A percentile compares a stretch with the other conserved stretches of the same genome.
phyloP scores from a whole-genome alignment of 768 basidiomycete species.

The Saitozyma podzolica region DNA sequence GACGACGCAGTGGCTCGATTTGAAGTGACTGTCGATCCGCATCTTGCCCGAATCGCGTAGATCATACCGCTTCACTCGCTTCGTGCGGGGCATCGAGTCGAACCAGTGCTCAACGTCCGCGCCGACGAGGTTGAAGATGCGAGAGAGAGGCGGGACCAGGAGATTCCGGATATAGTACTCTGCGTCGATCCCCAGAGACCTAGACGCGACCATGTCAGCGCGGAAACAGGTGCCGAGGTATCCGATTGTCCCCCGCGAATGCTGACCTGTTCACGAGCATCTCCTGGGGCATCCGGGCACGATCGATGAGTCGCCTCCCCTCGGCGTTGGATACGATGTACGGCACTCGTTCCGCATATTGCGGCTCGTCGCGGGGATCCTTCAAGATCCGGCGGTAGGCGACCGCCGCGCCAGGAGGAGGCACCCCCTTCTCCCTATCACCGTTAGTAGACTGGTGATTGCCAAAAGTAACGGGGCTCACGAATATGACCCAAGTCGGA shows the following conservation, averaged over 20 bases:
- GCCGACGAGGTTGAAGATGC: conserved; percentile 87
- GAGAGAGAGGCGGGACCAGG: conserved; percentile 83
- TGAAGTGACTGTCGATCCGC: conserved; percentile 76
- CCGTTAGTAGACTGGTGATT: not conserved
- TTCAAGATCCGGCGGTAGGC: conserved; percentile 71
- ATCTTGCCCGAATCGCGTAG: conserved; percentile 17
- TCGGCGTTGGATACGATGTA: conserved; percentile 75
- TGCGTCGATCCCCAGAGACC: conserved; percentile 75
- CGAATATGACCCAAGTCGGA: conserved; percentile 91
- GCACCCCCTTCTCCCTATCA: conserved; percentile 73
- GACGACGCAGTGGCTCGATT: conserved; percentile 66
- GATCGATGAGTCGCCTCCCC: conserved; percentile 66
- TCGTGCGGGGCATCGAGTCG: conserved; percentile 74
- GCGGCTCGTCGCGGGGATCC: conserved; percentile 79
- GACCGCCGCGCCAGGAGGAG: conserved; percentile 88
- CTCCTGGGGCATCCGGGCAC: conserved; percentile 72
- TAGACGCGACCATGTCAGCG: conserved; percentile 38
- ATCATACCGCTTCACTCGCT: conserved; percentile 53
- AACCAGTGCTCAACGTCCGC: conserved; percentile 86
- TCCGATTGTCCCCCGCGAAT: not conserved
- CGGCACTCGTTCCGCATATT: conserved; percentile 90
- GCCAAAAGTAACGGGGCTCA: conserved; percentile 44
- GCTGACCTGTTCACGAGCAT: conserved; percentile 66
- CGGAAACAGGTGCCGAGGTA: not conserved
- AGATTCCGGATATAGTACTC: conserved; percentile 83